Conservation (phyloP, 805 yeast species). For the Nakazawaea wyomingensis region DNA sequence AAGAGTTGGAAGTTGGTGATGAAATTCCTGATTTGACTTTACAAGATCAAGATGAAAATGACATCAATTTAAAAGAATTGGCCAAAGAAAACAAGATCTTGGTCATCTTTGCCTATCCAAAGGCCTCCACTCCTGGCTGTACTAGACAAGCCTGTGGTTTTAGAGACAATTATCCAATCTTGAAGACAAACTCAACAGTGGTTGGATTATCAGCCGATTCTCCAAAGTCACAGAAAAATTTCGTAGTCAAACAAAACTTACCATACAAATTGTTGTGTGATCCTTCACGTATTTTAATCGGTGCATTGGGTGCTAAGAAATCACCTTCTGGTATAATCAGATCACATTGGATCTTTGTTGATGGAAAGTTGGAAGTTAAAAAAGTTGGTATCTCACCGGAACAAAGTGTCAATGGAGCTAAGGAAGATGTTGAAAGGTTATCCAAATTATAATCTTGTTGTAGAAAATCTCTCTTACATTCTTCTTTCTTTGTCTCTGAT, state of each 20-base stretch:
- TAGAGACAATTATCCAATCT: constrained; percentile 55
- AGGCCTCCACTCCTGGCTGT: constrained; percentile 94
- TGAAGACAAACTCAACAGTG: constrained; percentile 52
- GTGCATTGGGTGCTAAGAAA: constrained; percentile 78
- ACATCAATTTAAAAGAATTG: constrained; percentile 21
- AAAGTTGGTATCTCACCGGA: constrained; percentile 56
- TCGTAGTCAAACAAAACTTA: constrained; percentile 66
- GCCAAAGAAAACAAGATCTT: constrained; percentile 35
- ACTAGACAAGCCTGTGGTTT: constrained; percentile 92
- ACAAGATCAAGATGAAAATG: constrained; percentile 50
- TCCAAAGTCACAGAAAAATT: constrained; percentile 72
- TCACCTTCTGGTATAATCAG: constrained; percentile 70
- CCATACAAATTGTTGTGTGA: constrained; percentile 76
- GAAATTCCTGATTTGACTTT: constrained; percentile 60
- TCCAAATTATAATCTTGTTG: constrained; percentile 5
- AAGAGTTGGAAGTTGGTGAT: constrained; percentile 48
- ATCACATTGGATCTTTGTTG: constrained; percentile 87
- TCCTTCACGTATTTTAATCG: constrained; percentile 64
- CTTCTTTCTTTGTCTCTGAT: background rate
- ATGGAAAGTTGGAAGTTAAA: constrained; percentile 60
- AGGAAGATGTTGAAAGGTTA: constrained; percentile 46
- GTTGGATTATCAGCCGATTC: constrained; percentile 82
- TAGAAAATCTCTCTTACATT: background rate
- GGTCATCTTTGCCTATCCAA: constrained; percentile 75
- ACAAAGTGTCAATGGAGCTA: constrained; percentile 54